phyloP scores from a whole-genome alignment of 305 asterid species.

The Ajuga reptans region DNA sequence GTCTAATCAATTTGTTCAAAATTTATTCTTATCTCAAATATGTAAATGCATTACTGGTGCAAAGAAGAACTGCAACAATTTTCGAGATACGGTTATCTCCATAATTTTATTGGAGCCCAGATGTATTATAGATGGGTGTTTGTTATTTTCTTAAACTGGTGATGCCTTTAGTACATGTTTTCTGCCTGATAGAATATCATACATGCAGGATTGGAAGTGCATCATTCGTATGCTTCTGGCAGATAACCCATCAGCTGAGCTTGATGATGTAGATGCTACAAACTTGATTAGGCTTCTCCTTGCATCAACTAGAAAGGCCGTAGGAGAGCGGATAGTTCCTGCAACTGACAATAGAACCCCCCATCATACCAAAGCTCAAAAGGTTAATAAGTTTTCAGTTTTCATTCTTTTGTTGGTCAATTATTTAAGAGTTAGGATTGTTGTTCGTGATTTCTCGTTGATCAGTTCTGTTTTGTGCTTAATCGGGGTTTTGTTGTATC shows the following conservation, averaged over 20 bases:
- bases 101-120: background rate
- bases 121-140: background rate
- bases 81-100: constrained; percentile 5
- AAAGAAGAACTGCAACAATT: constrained; percentile 14
- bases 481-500: constrained; percentile 8
- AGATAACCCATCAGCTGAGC: constrained; percentile 69
- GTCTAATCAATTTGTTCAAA: background rate
- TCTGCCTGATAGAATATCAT: constrained; percentile 13
- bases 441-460: background rate
- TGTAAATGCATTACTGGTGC: constrained; percentile 10
- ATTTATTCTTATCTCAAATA: background rate
- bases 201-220: constrained; percentile 87
- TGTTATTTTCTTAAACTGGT: constrained; percentile 20
- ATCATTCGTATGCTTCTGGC: constrained; percentile 77
- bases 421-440: constrained; percentile 7
- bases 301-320: constrained; percentile 82
- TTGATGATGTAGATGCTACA: constrained; percentile 74
- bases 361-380: constrained; percentile 71
- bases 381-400: constrained; percentile 39
- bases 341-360: constrained; percentile 77
- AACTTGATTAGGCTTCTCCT: constrained; percentile 81
- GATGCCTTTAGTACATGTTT: constrained; percentile 13
- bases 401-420: constrained; percentile 7
- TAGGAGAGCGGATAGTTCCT: constrained; percentile 93
- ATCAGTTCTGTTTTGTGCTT: background rate